phyloP scores from a whole-genome alignment of 768 basidiomycete species.

The Boletus huronensis region DNA sequence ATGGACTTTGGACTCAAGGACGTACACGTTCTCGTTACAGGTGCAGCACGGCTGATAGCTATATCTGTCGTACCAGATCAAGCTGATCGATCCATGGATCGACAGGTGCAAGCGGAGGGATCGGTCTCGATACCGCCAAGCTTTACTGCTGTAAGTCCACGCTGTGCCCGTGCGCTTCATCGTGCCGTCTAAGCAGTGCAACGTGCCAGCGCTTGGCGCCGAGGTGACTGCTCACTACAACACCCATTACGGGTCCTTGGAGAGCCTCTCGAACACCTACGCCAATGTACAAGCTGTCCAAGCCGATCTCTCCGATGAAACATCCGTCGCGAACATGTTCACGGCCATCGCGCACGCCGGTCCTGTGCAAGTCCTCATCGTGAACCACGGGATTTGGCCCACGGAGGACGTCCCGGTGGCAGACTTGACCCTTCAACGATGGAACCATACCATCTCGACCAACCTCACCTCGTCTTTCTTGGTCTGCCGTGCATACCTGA shows the following conservation, averaged over 20 bases:
- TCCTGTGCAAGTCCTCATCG: conserved; percentile 52
- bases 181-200: not conserved
- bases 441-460: conserved; percentile 56
- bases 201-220: conserved; percentile 57
- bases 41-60: conserved; percentile 30
- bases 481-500: conserved; percentile 59
- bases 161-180: not conserved
- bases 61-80: not conserved
- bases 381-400: conserved; percentile 61
- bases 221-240: conserved; percentile 73
- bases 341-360: conserved; percentile 36
- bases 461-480: conserved; percentile 71
- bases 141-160: conserved; percentile 50
- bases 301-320: conserved; percentile 59
- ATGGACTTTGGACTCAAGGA: conserved; percentile 58
- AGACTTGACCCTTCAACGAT: conserved; percentile 58
- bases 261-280: conserved; percentile 38
- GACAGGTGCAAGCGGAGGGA: conserved; percentile 71
- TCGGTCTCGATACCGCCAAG: conserved; percentile 60
- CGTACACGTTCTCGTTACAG: conserved; percentile 69
- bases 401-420: conserved; percentile 46
- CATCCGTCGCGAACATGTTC: conserved; percentile 51
- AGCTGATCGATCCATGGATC: not conserved
- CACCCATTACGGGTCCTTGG: conserved; percentile 42
- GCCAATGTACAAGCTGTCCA: conserved; percentile 38